Evolutionary conservation across 2,329 filamentous ascomycete genomes (phyloP), one percentile per base, ranked within the genome.

Genomic region (Paecilomyces dactylethromorphus): DNA sequence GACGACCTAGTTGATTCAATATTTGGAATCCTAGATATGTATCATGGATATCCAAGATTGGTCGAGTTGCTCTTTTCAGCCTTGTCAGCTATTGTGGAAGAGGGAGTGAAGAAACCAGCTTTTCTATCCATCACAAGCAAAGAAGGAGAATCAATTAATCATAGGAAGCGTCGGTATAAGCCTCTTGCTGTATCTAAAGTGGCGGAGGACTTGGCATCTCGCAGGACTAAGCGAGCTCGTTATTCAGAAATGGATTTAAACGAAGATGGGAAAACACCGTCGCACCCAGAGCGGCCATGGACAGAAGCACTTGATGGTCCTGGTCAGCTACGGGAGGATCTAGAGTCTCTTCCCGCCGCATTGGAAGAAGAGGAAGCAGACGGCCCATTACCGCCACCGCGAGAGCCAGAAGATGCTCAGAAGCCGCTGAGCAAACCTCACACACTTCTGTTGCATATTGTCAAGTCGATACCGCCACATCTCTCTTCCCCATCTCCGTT

Each of bases 1-100:
- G 93, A 97, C 68, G 94, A 99, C 69, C 85, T 96, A 0, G 87
- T 97, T 2, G 89, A 87, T 3, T 93, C 91, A 0, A 91, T 99
- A 45, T 97, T 99, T 71, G 89, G 90, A 0, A 91, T 92, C 0
- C 78, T 99, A n/a, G 92, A 97, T 65, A 90, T 91, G 67, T 99
- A 94, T 67, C 94, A 99, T 67, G 94, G 94, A 1, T 97, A 99
- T 71, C 87, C 91, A 0, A 77, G 83, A 18, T 86, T 99, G 58
- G 92, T 96, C 0, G 91, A 96, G 69, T 84, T 87, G 53, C 79
- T 99, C 5, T 99, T 97, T 71, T 79, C 84, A 1, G 91, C 96
- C 0, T 77, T 99, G 4, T 87, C 86, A 57, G 90, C 91, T 60
- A 85, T 97, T 58, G 91, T 94, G 11, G 86, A 91, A 56, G 91